Base-by-base conservation (phyloP, 306 rosid genomes). In the Cicer cuneatum region DNA sequence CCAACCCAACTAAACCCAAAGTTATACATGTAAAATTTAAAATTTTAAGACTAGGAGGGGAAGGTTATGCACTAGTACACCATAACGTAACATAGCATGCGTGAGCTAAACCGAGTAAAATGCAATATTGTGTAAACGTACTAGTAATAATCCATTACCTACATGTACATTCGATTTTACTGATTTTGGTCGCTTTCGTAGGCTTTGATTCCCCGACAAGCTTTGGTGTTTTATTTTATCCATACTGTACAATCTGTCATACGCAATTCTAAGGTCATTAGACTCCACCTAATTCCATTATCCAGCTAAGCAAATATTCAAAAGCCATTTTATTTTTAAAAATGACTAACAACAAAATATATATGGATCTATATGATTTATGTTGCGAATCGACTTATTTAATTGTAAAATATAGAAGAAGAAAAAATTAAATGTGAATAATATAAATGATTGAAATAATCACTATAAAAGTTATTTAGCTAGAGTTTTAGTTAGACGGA, bases 121-220 rank as follows among this genome's bases (percentile, higher is more conserved):
- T 69, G 69, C 35, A 18, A 37, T 24, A 24, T 18, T n/a, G n/a
- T 38, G 64, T 47, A 77, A 77, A 60, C 42, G 6, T 12, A 24
- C 29, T 24, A 10, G 38, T 71, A 51, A 64, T 15, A 37, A 56
- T 15, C 51, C 24, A 69, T 49, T 49, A 18, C 77, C 71, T 42
- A 57, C 24, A 10, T 21, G 63, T 21, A 57, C 39, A 57, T 21
- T 67, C 80, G 48, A 72, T 71, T 83, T 74, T 41, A 58, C 60
- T 10, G 19, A 18, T 21, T 21, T 67, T 69, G 74, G 62, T 80
- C 66, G 47, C 77, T 74, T 65, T 71, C 51, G 9, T 48, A 47
- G 21, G 47, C 63, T 78, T 60, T 82, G 91, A 88, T 88, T 88
- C 89, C 79, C 87, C 88, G 84, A 85, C 91, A 83, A 66, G 39